Evolutionary conservation across 164 flowering plant species (phyloP), one percentile per base, ranked within the genome.

Genomic region (Umbilicus rupestris): DNA sequence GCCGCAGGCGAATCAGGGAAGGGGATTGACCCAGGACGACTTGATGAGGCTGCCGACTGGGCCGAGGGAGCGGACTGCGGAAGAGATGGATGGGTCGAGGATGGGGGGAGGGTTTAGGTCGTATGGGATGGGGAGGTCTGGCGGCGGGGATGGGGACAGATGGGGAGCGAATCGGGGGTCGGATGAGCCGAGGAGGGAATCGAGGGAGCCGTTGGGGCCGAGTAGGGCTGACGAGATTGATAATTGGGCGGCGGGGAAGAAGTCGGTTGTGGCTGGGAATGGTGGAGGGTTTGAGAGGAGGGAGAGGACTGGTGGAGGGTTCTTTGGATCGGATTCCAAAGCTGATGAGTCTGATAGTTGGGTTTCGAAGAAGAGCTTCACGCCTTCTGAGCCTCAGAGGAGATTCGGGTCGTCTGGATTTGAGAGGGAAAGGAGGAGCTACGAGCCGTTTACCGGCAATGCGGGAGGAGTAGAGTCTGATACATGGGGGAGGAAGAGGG

Each of bases 211-310:
- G 60, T 26, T 55, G 20, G 76, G 52, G 37, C 89, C 90, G 11
- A 90, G 97, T 5, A 73, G 97, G 26, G 97, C 98, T 26, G 99
- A 95, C 62, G 99, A 90, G 83, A 81, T 67, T 22, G 98, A 95
- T 64, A 79, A 95, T 71, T 92, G 99, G 99, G 92, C 79, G 0
- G 84, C 89, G 0, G 80, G 77, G 64, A 95, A 92, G 91, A 92
- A 82, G 70, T 69, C 82, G 19, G 10, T 73, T 30, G 39, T 2
- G 14, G 10, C 3, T 17, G 45, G 65, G 46, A 70, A 46, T 12
- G 71, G 77, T 33, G 67, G 70, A 20, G 82, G 87, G 42, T 81
- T 72, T 59, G 87, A 85, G 67, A 70, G 80, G 75, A 69, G 76
- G 64, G 85, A 81, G 39, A 78, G 83, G 33, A 80, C 77, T 44